Evolutionary conservation across 2,329 filamentous ascomycete genomes (phyloP).

Genomic region (Hypocreales sp.): DNA sequence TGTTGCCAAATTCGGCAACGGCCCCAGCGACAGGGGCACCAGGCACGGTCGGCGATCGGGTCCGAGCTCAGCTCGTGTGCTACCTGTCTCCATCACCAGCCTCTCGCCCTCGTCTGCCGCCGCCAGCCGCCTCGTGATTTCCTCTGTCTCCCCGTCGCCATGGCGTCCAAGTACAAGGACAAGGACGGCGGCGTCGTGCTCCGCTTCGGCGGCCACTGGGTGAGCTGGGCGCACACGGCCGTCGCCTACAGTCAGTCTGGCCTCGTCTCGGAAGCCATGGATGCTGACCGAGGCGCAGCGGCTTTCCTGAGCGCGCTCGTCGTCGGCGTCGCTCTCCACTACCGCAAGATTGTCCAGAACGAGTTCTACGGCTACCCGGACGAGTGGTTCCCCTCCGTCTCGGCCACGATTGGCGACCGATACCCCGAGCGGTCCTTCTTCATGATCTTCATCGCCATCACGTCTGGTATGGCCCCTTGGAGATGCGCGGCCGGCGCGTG

Average conservation of each 20-base stretch:
- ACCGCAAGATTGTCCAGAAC: slow-evolving; percentile 94
- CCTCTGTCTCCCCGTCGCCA: slow-evolving; percentile 10
- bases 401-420: slow-evolving; percentile 89
- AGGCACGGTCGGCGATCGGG: too few relatives aligned
- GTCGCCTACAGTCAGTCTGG: slow-evolving; percentile 57
- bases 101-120: slow-evolving; percentile 4
- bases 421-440: slow-evolving; percentile 96
- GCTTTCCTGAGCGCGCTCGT: slow-evolving; percentile 79
- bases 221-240: slow-evolving; percentile 75
- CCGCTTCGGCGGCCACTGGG: slow-evolving; percentile 71
- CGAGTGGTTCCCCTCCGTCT: slow-evolving; percentile 95
- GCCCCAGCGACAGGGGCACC: too few relatives aligned
- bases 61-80: too few relatives aligned
- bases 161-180: slow-evolving; percentile 42
- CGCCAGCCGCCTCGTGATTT: slow-evolving; percentile 5
- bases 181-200: slow-evolving; percentile 45
- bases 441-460: slow-evolving; percentile 93
- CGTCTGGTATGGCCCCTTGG: slow-evolving; percentile 47
- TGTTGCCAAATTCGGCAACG: too few relatives aligned
- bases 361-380: slow-evolving; percentile 89
- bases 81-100: too few relatives aligned
- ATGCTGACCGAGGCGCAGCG: slow-evolving; percentile 24
- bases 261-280: not conserved
- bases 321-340: slow-evolving; percentile 71
- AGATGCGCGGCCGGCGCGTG: too few relatives aligned